Percentiles rank a stretch among this genome's conserved stretches.
Conservation (phyloP, 2,329 filamentous ascomycete species). For the Chaetothyriales sp. region DNA sequence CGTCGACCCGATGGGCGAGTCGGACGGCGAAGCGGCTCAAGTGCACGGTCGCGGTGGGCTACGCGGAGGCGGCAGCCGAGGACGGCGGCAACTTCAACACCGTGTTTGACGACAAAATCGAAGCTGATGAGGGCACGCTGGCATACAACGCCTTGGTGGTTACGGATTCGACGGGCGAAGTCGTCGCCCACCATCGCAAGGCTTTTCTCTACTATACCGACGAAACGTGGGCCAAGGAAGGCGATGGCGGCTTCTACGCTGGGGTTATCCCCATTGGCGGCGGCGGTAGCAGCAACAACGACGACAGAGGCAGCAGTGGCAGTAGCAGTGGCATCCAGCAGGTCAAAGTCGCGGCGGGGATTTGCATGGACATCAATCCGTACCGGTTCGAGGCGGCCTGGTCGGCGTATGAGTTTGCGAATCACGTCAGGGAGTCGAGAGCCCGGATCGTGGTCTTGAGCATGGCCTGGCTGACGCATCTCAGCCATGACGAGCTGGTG, state of each 20-base stretch:
- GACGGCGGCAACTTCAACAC: constrained; percentile 12
- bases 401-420: constrained; percentile 46
- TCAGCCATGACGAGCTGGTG: constrained; percentile 34
- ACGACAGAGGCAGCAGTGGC: too few species aligned
- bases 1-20: constrained; percentile 43
- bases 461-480: constrained; percentile 48
- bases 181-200: constrained; percentile 48
- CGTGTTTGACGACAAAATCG: constrained; percentile 11
- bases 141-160: constrained; percentile 46
- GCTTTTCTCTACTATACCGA: constrained; percentile 53
- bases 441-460: constrained; percentile 41
- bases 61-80: constrained; percentile 36
- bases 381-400: constrained; percentile 45
- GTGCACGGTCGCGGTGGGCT: constrained; percentile 50
- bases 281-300: background rate
- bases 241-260: constrained; percentile 21
- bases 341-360: constrained; percentile 31
- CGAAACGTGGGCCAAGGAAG: constrained; percentile 47
- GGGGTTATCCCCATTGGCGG: constrained; percentile 19
- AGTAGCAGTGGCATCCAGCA: constrained; percentile 1
- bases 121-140: constrained; percentile 8
- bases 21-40: constrained; percentile 37
- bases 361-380: constrained; percentile 46
- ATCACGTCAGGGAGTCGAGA: constrained; percentile 33
- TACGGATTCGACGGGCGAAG: constrained; percentile 38